Evolutionary conservation across 495 filamentous ascomycete genomes (phyloP).

Genomic region (Penicillium psychrofluorescens): DNA sequence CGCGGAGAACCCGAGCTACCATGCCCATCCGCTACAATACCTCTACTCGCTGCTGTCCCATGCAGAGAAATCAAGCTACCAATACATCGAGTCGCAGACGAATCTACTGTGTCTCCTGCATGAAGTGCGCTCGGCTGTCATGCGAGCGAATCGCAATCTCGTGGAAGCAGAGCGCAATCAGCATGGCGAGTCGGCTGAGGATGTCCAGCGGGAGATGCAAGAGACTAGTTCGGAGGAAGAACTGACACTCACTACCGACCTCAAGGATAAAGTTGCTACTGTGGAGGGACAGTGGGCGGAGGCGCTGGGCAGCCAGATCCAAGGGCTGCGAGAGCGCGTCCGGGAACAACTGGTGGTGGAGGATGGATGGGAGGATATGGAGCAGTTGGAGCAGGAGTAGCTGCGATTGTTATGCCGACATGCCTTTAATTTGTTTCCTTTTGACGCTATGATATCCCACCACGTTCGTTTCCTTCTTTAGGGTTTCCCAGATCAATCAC

Average conservation of each 20-base stretch:
- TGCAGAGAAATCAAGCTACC: conserved; percentile 84
- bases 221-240: conserved; percentile 59
- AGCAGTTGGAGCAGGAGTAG: conserved; percentile 35
- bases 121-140: conserved; percentile 78
- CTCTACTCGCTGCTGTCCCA: conserved; percentile 75
- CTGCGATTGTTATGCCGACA: too few species aligned
- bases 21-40: conserved; percentile 76
- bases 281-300: conserved; percentile 85
- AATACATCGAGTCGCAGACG: conserved; percentile 92
- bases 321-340: conserved; percentile 48
- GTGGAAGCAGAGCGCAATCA: conserved; percentile 51
- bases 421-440: conserved; percentile 6
- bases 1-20: conserved; percentile 77
- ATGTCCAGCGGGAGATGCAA: conserved; percentile 48
- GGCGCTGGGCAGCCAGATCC: conserved; percentile 54
- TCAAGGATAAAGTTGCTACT: conserved; percentile 83
- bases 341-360: conserved; percentile 57
- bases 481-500: too few species aligned
- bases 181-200: conserved; percentile 45
- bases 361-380: conserved; percentile 67
- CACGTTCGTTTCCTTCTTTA: conserved; percentile 16
- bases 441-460: conserved; percentile 4
- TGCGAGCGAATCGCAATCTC: conserved; percentile 47
- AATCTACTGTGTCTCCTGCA: conserved; percentile 91
- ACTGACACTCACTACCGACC: conserved; percentile 64